Base-by-base conservation (phyloP, 805 yeast species). In the Wickerhamomyces subpelliculosus region DNA sequence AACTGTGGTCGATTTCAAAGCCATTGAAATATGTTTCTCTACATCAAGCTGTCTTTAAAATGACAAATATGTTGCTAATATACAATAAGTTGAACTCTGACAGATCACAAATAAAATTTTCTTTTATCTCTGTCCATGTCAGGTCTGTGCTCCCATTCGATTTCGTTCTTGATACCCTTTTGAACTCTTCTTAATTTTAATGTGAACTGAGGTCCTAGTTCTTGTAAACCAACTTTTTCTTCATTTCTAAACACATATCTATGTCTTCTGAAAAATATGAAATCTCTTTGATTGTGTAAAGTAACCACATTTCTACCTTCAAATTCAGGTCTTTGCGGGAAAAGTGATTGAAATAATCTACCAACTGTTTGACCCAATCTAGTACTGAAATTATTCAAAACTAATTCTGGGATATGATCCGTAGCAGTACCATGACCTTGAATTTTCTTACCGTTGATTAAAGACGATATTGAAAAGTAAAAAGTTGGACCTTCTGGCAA, bases 71-170 rank as follows among this genome's bases (percentile, higher is more conserved):
- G n/a, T n/a, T n/a, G n/a, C n/a, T n/a, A n/a, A n/a, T n/a, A n/a
- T n/a, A n/a, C n/a, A n/a, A n/a, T n/a, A n/a, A n/a, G n/a, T n/a
- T n/a, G n/a, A n/a, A n/a, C n/a, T n/a, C n/a, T n/a, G n/a, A 9
- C 7, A 24, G 26, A 34, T 54, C 67, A 90, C 49, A 90, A 65
- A 56, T 87, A 82, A 58, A 90, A 90, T 74, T 86, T 88, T 64
- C 80, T 80, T 78, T 89, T 90, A 60, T 90, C 97, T 54, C 83
- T 82, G 61, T 93, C 97, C 97, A 93, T 89, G 47, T 85, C 95
- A 4, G 96, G 81, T 50, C 86, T 77, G 64, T 88, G 95, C 62
- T 93, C 97, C 97, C 97, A 90, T 54, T 87, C 96, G 21, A 84
- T 71, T 54, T 90, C 97, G 48, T 87, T 95, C 55, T 80, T 80